Percentiles rank a stretch among this genome's conserved stretches.
Evolutionary conservation across 148 eudicot species (phyloP).

Genomic region (Camellia sinensis): DNA sequence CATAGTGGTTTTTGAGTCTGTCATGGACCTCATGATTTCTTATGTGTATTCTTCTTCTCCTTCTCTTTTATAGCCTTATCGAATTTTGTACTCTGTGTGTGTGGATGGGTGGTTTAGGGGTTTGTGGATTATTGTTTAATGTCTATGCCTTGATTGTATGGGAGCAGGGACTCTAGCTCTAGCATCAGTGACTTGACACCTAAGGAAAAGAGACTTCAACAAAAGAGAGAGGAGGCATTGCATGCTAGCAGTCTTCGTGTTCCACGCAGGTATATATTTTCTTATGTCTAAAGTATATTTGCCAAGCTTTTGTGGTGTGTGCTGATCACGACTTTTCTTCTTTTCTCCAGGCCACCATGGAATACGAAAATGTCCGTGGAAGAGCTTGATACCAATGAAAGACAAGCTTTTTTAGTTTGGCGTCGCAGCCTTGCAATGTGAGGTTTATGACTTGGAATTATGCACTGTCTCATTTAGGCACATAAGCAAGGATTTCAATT

Average conservation of each 20-base stretch:
- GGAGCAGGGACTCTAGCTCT: constrained; percentile 66
- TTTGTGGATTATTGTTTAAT: constrained; percentile 2
- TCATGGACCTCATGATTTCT: not conserved
- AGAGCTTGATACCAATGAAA: constrained; percentile 87
- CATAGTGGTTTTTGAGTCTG: not conserved
- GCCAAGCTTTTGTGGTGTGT: not conserved
- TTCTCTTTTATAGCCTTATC: not conserved
- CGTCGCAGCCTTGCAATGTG: constrained; percentile 91
- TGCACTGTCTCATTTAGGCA: not conserved
- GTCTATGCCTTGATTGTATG: constrained; percentile 5
- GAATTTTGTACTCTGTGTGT: not conserved
- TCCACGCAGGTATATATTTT: constrained; percentile 72
- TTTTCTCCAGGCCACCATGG: constrained; percentile 79
- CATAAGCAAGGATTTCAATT: not conserved
- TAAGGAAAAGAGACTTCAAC: constrained; percentile 62
- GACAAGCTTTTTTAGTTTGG: constrained; percentile 78
- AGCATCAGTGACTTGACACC: constrained; percentile 50
- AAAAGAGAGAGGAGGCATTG: constrained; percentile 73
- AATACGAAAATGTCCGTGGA: constrained; percentile 72
- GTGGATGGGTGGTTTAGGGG: not conserved
- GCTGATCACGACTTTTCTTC: constrained; percentile 12
- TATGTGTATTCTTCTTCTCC: not conserved
- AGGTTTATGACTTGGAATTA: constrained; percentile 19
- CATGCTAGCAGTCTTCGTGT: constrained; percentile 90
- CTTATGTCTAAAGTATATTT: not conserved